Conservation (phyloP, 495 filamentous ascomycete species). For the Penicillium maclennaniae region DNA sequence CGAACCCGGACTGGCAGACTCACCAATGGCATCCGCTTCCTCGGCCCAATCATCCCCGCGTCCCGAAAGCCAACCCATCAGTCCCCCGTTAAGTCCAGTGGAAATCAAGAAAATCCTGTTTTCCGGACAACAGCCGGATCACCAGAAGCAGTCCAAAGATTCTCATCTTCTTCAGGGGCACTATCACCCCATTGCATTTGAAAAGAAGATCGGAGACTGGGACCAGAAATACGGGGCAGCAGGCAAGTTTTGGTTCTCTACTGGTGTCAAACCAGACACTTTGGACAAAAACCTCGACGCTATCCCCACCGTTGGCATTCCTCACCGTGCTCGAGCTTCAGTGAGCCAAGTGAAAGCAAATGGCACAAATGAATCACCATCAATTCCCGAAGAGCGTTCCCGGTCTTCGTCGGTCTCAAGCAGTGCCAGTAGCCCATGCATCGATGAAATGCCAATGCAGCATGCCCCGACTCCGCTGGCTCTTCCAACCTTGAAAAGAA, state of each 20-base stretch:
- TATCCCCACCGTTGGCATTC: constrained; percentile 44
- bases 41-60: constrained; percentile 14
- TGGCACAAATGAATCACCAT: constrained; percentile 10
- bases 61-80: constrained; percentile 35
- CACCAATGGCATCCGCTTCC: constrained; percentile 5
- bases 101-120: constrained; percentile 49
- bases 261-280: constrained; percentile 3
- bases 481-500: constrained; percentile 35
- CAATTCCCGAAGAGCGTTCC: neutral
- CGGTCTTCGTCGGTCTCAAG: constrained; percentile 28
- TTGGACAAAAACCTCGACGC: constrained; percentile 13
- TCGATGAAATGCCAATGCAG: constrained; percentile 27
- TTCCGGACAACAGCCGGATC: constrained; percentile 20
- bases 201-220: constrained; percentile 39
- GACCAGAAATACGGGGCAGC: constrained; percentile 49
- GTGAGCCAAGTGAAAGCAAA: constrained; percentile 1
- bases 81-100: constrained; percentile 49
- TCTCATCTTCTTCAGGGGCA: constrained; percentile 33
- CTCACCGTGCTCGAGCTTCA: constrained; percentile 21
- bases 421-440: constrained; percentile 32
- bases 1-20: neutral
- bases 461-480: constrained; percentile 16
- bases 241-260: constrained; percentile 48
- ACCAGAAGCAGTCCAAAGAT: constrained; percentile 3
- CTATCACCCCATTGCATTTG: constrained; percentile 48